Percentiles rank a stretch among this genome's conserved stretches.
Conservation (phyloP, 305 asterid species). For the Nicotiana rustica region DNA sequence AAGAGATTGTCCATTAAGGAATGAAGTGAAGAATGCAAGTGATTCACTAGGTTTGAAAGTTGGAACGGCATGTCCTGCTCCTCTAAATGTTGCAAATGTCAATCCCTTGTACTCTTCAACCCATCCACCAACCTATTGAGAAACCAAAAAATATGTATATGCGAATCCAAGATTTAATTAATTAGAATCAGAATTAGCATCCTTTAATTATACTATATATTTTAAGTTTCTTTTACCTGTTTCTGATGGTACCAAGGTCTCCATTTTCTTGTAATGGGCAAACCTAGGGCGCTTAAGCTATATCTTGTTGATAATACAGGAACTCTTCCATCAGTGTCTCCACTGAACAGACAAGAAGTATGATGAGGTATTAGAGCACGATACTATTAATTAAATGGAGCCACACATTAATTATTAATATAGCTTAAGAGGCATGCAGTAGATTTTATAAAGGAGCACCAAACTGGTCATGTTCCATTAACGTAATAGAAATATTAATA, state of each 20-base stretch:
- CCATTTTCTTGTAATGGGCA: slow-evolving; percentile 76
- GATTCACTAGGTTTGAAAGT: slow-evolving; percentile 85
- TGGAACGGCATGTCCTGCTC: slow-evolving; percentile 98
- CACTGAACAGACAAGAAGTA: slow-evolving; percentile 52
- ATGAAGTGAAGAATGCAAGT: slow-evolving; percentile 73
- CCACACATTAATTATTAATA: no score
- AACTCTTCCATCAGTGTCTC: slow-evolving; percentile 94
- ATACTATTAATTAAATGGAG: background rate
- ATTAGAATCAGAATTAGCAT: no score
- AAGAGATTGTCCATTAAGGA: slow-evolving; percentile 69
- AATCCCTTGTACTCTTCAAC: slow-evolving; percentile 85
- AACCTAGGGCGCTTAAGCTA: slow-evolving; percentile 72
- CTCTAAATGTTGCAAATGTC: slow-evolving; percentile 89
- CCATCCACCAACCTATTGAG: slow-evolving; percentile 87
- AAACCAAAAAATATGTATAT: background rate
- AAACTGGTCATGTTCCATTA: background rate
- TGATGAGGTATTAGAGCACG: background rate
- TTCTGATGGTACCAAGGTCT: slow-evolving; percentile 93
- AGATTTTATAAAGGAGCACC: slow-evolving; percentile 16
- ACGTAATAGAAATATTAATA: background rate
- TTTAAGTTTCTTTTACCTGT: slow-evolving; percentile 58
- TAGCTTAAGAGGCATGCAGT: no score
- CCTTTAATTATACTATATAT: no score
- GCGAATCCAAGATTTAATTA: no score
- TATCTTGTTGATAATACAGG: slow-evolving; percentile 91